Evolutionary conservation across 1,139 yeast species (phyloP).

Genomic region (Candida sojae): DNA sequence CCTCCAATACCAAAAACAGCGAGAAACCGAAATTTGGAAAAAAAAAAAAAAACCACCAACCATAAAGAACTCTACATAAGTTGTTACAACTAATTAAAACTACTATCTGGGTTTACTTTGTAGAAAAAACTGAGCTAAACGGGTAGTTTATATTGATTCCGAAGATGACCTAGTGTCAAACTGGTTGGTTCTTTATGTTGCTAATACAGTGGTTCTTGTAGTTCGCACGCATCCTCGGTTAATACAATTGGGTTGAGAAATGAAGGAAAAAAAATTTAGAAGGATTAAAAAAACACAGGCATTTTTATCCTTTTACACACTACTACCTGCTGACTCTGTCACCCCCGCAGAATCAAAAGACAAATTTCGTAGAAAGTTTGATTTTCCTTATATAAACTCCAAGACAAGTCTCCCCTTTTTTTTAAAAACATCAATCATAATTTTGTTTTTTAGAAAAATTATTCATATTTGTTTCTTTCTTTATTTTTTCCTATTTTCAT

Average conservation of each 20-base stretch:
- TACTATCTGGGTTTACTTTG: too few species aligned
- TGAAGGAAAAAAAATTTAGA: background rate
- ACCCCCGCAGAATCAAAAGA: constrained; percentile 1
- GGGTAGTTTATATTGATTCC: too few species aligned
- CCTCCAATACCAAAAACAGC: background rate
- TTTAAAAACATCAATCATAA: too few species aligned
- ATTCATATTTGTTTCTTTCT: background rate
- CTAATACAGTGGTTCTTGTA: background rate
- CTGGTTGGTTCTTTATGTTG: too few species aligned
- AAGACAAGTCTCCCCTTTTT: background rate
- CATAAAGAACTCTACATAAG: background rate
- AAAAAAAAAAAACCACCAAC: background rate
- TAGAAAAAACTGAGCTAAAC: too few species aligned
- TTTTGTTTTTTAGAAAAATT: too few species aligned
- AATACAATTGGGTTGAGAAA: background rate
- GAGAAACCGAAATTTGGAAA: background rate
- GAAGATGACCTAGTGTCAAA: too few species aligned
- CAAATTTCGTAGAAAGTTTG: background rate
- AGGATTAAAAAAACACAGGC: background rate
- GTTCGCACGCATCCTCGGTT: background rate
- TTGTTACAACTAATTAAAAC: too few species aligned
- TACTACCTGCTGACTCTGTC: background rate
- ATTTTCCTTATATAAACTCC: background rate
- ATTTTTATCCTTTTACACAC: background rate
- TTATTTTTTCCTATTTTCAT: background rate